Evolutionary conservation across 2,329 filamentous ascomycete species (phyloP).

Genomic region (Aphanocladium album): DNA sequence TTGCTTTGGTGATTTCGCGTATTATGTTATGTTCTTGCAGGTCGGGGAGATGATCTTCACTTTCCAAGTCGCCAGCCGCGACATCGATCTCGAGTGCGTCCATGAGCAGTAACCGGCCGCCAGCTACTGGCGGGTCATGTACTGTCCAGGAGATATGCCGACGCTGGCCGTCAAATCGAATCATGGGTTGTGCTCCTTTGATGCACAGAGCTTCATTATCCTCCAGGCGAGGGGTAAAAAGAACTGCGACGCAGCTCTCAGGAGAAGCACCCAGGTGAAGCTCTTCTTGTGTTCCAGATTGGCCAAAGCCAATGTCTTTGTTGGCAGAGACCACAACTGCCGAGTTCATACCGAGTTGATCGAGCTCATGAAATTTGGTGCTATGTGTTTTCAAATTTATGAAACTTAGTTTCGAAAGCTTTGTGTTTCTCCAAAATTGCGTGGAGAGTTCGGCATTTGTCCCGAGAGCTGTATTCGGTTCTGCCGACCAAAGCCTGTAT

Average conservation of each 20-base stretch:
- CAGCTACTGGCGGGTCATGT: conserved; percentile 13
- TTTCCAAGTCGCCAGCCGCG: conserved; percentile 4
- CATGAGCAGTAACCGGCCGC: conserved; percentile 31
- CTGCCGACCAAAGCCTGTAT: not conserved
- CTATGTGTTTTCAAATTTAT: conserved; percentile 20
- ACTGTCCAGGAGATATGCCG: conserved; percentile 24
- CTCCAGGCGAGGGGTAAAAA: conserved; percentile 26
- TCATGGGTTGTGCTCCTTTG: conserved; percentile 24
- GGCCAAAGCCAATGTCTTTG: conserved; percentile 29
- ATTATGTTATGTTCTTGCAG: conserved; percentile 21
- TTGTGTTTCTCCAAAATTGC: not conserved
- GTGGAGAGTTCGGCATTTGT: not conserved
- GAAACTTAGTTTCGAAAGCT: conserved; percentile 16
- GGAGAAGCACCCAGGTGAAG: conserved; percentile 30
- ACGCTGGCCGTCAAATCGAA: conserved; percentile 25
- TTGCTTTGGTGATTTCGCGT: conserved; percentile 27
- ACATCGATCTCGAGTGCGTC: conserved; percentile 31
- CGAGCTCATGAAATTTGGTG: conserved; percentile 20
- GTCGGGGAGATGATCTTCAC: conserved; percentile 21
- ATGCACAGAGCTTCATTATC: conserved; percentile 24
- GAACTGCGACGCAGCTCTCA: conserved; percentile 30
- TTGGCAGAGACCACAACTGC: conserved; percentile 30
- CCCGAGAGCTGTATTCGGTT: no score
- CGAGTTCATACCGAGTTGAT: conserved; percentile 20
- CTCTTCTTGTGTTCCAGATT: conserved; percentile 33